Evolutionary conservation across 2,329 filamentous ascomycete genomes (phyloP), one percentile per base, ranked within the genome.

Genomic region (Stemphylium vesicarium): DNA sequence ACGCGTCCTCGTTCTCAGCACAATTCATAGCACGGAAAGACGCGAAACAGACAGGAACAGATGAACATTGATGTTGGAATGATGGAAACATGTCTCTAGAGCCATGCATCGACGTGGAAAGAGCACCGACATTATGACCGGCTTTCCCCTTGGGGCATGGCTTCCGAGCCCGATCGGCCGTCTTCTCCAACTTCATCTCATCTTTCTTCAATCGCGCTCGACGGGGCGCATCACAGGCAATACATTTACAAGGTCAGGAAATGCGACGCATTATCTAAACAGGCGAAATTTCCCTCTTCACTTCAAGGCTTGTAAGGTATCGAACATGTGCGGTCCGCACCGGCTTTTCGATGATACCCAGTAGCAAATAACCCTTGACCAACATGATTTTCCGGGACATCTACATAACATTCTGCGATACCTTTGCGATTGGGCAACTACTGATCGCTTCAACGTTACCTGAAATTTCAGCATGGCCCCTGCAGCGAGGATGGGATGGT

Each of bases 111-210:
- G 22, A 50, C 24, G 39, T 38, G 24, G 15, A 37, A 22, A 44
- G 22, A 37, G 39, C 47, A 36, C 31, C 26, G 38, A 43, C 39
- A 43, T 32, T 26, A 9, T 35, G 33, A 32, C 18, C 44, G 32
- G 48, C 39, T 13, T 41, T 15, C 48, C 40, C 18, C 32, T 44
- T 50, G 48, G 42, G 48, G 48, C 40, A 50, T 50, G 48, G 48
- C 39, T 26, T 37, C 48, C 38, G 47, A 38, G 15, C 26, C 15
- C 20, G 15, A 44, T 16, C 12, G 15, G n/a, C 15, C n/a, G 15
- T 31, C 47, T 10, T 11, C 6, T 38, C 10, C 15, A 50, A 50
- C 48, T 37, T 44, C 40, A 50, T 50, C 32, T 10, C 40, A 16
- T 44, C 39, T 50, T 32, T 44, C 33, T 37, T 38, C 24, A n/a